A percentile compares a stretch with the other conserved stretches of the same genome.
phyloP scores from a whole-genome alignment of 306 rosid species.

The Begonia masoniana region DNA sequence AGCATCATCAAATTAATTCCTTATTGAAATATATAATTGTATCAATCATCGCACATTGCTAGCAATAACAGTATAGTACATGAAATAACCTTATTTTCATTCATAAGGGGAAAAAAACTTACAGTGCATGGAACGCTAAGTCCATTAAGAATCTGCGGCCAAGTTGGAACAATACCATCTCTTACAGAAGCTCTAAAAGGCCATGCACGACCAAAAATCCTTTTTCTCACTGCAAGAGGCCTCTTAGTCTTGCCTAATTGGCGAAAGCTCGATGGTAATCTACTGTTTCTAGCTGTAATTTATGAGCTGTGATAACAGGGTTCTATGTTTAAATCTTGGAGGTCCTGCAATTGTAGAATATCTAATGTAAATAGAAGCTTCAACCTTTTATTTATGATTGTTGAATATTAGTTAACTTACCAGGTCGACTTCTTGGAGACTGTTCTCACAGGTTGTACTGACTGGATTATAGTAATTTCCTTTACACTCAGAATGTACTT shows the following conservation, averaged over 20 bases:
- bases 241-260: slow-evolving; percentile 63
- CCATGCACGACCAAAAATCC: slow-evolving; percentile 98
- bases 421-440: slow-evolving; percentile 49
- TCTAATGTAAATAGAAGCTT: slow-evolving; percentile 8
- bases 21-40: too few species aligned
- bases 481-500: slow-evolving; percentile 26
- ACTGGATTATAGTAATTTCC: slow-evolving; percentile 43
- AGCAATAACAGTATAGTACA: background rate
- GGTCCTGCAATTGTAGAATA: slow-evolving; percentile 30
- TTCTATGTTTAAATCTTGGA: slow-evolving; percentile 54
- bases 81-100: too few species aligned
- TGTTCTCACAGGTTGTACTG: slow-evolving; percentile 21
- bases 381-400: background rate
- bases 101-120: slow-evolving; percentile 20
- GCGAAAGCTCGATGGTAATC: slow-evolving; percentile 59
- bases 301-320: slow-evolving; percentile 61
- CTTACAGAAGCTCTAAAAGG: slow-evolving; percentile 87
- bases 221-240: slow-evolving; percentile 74
- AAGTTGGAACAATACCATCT: slow-evolving; percentile 71
- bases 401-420: slow-evolving; percentile 22
- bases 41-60: background rate
- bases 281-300: slow-evolving; percentile 18
- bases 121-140: slow-evolving; percentile 61
- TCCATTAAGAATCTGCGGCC: slow-evolving; percentile 52
- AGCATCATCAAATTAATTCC: too few species aligned